Evolutionary conservation across 1,139 yeast species (phyloP).

Genomic region (Yamadazyma membranifaciens): DNA sequence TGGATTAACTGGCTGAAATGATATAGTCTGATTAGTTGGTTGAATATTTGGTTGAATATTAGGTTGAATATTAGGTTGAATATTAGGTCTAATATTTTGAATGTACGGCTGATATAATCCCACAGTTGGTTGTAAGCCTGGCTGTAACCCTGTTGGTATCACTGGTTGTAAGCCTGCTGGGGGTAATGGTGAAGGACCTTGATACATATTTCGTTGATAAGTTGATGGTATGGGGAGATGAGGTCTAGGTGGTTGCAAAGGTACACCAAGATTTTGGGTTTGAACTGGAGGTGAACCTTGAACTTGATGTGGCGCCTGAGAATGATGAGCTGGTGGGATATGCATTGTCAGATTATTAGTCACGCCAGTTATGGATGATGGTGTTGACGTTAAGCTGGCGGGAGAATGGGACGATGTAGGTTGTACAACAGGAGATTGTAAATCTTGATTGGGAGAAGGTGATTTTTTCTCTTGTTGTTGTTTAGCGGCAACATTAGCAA

Average conservation of each 20-base stretch:
- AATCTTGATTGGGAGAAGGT: conserved; percentile 12
- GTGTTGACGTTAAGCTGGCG: not conserved
- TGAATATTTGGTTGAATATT: not conserved
- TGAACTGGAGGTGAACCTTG: not conserved
- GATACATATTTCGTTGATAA: conserved; percentile 1
- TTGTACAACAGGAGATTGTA: not conserved
- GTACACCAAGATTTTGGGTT: not conserved
- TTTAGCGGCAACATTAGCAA: conserved; percentile 56
- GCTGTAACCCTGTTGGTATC: not conserved
- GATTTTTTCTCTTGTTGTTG: conserved; percentile 30
- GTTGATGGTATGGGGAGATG: conserved; percentile 2
- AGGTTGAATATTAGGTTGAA: conserved; percentile 1
- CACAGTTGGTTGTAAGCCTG: not conserved
- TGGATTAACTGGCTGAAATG: not conserved
- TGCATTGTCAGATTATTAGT: too few relatives aligned
- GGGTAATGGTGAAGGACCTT: not conserved
- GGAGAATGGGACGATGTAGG: not conserved
- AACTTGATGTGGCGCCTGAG: not conserved
- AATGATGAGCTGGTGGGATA: too few relatives aligned
- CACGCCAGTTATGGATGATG: not conserved
- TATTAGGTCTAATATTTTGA: not conserved
- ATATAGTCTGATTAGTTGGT: conserved; percentile 1
- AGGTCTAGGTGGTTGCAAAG: conserved; percentile 5
- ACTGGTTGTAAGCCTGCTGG: not conserved
- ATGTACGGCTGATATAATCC: not conserved